Evolutionary conservation across 495 filamentous ascomycete genomes (phyloP).

Genomic region (Penicillium flavigenum): DNA sequence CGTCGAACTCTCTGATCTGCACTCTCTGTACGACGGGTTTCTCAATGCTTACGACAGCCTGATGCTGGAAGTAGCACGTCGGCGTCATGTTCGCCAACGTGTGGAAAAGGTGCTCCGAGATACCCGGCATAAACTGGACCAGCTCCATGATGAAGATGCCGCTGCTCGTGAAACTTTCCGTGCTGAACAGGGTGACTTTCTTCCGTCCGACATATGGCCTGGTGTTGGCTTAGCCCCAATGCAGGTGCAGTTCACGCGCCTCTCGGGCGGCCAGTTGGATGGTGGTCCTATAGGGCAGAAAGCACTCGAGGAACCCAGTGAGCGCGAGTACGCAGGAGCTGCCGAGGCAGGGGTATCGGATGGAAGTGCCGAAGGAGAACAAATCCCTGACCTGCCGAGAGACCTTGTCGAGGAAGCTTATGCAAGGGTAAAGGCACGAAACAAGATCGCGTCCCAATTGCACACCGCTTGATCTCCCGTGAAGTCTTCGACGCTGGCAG

Average conservation of each 20-base stretch:
- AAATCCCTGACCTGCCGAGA: conserved; percentile 55
- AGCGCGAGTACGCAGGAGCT: not conserved
- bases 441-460: not conserved
- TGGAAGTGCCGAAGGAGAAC: conserved; percentile 35
- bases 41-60: conserved; percentile 78
- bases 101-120: conserved; percentile 73
- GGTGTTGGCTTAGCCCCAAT: conserved; percentile 61
- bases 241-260: conserved; percentile 53
- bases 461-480: not conserved
- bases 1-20: conserved; percentile 68
- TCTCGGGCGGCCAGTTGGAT: conserved; percentile 40
- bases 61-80: conserved; percentile 75
- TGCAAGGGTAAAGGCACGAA: conserved; percentile 36
- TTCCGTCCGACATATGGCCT: conserved; percentile 90
- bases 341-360: conserved; percentile 15
- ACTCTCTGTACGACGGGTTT: conserved; percentile 80
- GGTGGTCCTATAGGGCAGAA: conserved; percentile 15
- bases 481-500: not conserved
- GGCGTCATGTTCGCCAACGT: conserved; percentile 66
- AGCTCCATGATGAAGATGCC: conserved; percentile 71
- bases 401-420: conserved; percentile 56
- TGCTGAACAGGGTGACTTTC: conserved; percentile 76
- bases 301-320: conserved; percentile 8
- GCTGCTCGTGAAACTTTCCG: conserved; percentile 76
- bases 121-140: conserved; percentile 70